Evolutionary conservation across 2,329 filamentous ascomycete species (phyloP), one percentile per base, ranked within the genome.

Genomic region (Hypoxylon sp.): DNA sequence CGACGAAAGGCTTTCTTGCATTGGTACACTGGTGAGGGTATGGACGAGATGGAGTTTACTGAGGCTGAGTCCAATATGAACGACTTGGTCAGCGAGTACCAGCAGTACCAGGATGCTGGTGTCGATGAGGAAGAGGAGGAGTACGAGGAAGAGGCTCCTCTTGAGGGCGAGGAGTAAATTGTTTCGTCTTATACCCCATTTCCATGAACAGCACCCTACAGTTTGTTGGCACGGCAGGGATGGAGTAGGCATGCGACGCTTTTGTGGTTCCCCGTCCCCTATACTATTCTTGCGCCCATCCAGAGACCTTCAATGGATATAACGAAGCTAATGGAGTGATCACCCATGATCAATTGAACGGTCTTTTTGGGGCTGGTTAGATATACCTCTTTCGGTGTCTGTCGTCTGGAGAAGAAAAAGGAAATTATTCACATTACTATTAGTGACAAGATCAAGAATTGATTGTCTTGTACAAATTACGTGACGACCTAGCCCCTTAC

Each of bases 21-120:
- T 89, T 99, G 96, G 96, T 99, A 99, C 88, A 99, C 96, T 90
- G 94, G 94, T 81, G 96, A 99, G 90, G 96, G 96, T 87, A 99
- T 99, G 96, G 96, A 99, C 86, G 96, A 99, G 92, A 98, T 99
- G 96, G 96, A 99, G 88, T 99, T 99, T 89, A 99, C 96, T 81
- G 96, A 99, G 90, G 96, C 96, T 78, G 96, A 99, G 91, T 97
- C 93, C 86, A 99, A 99, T 90, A 98, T 99, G 96, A 98, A 99
- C 88, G 96, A 99, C 84, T 88, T 99, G 81, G 95, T 99, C 79
- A 97, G 94, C 71, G 96, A 99, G 85, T 99, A 99, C 89, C 96
- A 98, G 90, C 96, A 99, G 86, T 99, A 99, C 91, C 96, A 99
- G 90, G 96, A 99, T 84, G 96, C 96, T 82, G 93, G 93, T 79